These are phyloP conservation scores for Ophiosphaerella narmari DNA, from an alignment of 2,329 filamentous ascomycete genomes.

Conservation along the genomic window DNA sequence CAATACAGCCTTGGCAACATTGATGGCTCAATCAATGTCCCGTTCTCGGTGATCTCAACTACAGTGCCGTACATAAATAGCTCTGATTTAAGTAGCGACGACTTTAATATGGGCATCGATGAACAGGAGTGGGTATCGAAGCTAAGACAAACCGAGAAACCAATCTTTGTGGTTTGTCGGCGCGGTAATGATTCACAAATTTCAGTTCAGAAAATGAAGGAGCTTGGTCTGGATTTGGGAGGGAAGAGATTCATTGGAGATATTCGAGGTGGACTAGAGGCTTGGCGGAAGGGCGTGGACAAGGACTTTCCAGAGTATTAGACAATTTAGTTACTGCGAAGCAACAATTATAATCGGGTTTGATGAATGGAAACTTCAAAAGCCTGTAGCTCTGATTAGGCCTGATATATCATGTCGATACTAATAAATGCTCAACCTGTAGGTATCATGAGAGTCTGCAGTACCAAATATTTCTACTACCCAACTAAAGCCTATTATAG, in stretches of 20 bases:
- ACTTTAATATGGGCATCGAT: conserved; percentile 10
- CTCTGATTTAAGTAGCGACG: not conserved
- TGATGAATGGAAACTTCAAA: no score
- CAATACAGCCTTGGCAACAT: conserved; percentile 83
- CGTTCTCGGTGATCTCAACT: conserved; percentile 60
- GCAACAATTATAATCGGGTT: not conserved
- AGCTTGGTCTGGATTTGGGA: conserved; percentile 59
- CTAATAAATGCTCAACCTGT: no score
- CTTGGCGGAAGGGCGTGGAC: conserved; percentile 75
- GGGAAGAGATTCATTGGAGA: conserved; percentile 68
- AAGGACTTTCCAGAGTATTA: conserved; percentile 61
- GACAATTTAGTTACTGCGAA: not conserved
- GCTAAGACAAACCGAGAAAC: conserved; percentile 44
- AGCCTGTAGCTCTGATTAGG: no score
- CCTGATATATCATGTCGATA: no score
- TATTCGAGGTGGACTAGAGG: conserved; percentile 70
- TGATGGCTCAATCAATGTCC: conserved; percentile 75
- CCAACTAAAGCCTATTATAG: no score
- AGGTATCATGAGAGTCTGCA: no score
- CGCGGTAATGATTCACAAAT: conserved; percentile 80
- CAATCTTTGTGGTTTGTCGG: conserved; percentile 74
- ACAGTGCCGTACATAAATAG: conserved; percentile 19
- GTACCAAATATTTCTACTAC: no score
- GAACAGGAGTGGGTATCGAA: conserved; percentile 35
- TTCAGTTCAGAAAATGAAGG: conserved; percentile 67